phyloP scores from a whole-genome alignment of 139 green algal species.

The Haematococcus lacustris region DNA sequence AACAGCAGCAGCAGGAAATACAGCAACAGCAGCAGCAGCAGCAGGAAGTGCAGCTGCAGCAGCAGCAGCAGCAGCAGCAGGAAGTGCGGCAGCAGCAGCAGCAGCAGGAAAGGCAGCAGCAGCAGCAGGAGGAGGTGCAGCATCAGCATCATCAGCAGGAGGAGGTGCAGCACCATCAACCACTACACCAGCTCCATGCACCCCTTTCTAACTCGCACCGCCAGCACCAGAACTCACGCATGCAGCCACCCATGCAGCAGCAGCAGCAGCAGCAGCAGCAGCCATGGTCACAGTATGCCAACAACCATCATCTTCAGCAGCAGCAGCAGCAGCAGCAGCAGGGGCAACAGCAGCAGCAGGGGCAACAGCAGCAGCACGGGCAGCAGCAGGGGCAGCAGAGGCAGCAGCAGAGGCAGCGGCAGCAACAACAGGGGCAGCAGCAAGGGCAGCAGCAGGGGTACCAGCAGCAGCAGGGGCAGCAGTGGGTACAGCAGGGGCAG shows the following conservation, averaged over 20 bases:
- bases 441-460: background rate
- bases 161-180: background rate
- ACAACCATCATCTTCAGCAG: slow-evolving; percentile 2
- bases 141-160: background rate
- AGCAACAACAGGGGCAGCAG: slow-evolving; percentile 6
- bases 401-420: background rate
- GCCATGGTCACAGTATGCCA: background rate
- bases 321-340: slow-evolving; percentile 8
- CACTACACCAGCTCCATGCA: background rate
- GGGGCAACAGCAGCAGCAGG: no score
- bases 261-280: background rate
- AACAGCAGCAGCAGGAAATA: no score
- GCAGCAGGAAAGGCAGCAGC: no score
- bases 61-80: no score
- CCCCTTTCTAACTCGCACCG: background rate
- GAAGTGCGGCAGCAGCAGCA: background rate
- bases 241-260: no score
- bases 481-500: no score
- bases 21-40: background rate
- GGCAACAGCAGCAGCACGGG: no score
- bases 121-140: background rate
- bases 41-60: no score
- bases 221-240: background rate
- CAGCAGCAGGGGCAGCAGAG: background rate
- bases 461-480: no score